Evolutionary conservation across 345 rosid species (phyloP).

Genomic region (Combretum micranthum): DNA sequence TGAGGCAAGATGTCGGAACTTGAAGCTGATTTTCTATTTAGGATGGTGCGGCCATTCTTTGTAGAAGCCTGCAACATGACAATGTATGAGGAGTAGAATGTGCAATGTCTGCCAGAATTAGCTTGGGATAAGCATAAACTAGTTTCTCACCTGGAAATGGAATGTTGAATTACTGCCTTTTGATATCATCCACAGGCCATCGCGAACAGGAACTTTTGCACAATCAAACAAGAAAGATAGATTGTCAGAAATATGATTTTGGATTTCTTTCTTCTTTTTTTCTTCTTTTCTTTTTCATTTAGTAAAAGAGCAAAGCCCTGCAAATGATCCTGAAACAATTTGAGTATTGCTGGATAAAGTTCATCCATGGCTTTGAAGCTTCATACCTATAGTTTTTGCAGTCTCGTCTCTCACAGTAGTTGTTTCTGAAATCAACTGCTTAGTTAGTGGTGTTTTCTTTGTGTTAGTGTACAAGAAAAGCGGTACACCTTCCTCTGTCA

Average conservation of each 20-base stretch:
- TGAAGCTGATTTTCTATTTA: constrained; percentile 10
- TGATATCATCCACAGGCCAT: constrained; percentile 21
- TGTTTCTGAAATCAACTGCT: constrained; percentile 2
- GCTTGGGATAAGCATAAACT: neutral
- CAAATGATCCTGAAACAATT: neutral
- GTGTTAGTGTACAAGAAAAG: constrained; percentile 25
- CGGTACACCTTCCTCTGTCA: constrained; percentile 23
- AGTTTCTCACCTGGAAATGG: constrained; percentile 39
- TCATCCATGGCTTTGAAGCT: neutral
- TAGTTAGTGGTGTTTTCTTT: constrained; percentile 11
- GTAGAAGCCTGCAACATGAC: constrained; percentile 13
- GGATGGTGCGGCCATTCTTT: constrained; percentile 15
- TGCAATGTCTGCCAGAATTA: neutral
- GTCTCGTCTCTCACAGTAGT: constrained; percentile 2
- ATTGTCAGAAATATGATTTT: too few species aligned
- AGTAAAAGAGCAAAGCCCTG: neutral
- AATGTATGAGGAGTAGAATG: neutral
- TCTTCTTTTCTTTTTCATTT: too few species aligned
- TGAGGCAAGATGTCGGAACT: constrained; percentile 13
- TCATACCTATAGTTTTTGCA: constrained; percentile 14
- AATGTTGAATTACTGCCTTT: constrained; percentile 31
- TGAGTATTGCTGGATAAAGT: neutral
- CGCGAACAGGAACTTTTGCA: constrained; percentile 24
- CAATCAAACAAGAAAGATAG: neutral
- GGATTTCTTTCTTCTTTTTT: too few species aligned